A percentile compares a stretch with the other conserved stretches of the same genome.
Conservation (phyloP, 768 basidiomycete genomes). For the Collybia sordida region DNA sequence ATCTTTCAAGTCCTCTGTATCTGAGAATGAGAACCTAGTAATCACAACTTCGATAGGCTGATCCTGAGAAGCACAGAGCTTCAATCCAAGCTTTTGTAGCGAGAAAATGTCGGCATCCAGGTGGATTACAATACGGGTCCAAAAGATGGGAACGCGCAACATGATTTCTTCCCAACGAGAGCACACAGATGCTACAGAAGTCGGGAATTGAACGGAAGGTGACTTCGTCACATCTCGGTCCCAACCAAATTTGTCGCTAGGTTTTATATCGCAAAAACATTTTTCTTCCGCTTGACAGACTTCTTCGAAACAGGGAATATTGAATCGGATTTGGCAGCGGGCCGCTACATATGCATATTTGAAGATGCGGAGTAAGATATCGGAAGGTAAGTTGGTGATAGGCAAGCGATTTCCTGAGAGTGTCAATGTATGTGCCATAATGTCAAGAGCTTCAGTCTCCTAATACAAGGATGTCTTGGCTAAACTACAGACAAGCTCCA, state of each 20-base stretch:
- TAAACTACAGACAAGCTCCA: too few relatives aligned
- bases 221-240: too few relatives aligned
- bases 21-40: background rate
- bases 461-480: too few relatives aligned
- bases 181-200: background rate
- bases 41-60: background rate
- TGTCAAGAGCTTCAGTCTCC: too few relatives aligned
- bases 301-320: too few relatives aligned
- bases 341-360: background rate
- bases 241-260: too few relatives aligned
- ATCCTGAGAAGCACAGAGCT: background rate
- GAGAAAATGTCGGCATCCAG: background rate
- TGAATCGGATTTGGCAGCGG: too few relatives aligned
- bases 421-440: too few relatives aligned
- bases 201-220: background rate
- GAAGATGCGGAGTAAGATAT: background rate
- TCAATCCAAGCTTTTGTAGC: background rate
- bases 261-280: too few relatives aligned
- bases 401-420: background rate
- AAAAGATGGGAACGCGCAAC: background rate
- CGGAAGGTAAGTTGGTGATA: background rate
- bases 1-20: background rate
- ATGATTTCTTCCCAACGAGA: background rate
- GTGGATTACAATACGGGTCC: background rate
- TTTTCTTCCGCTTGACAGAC: too few relatives aligned